phyloP scores from a whole-genome alignment of 202 grass and related monocot species.

The Dendrocalamus latiflorus region DNA sequence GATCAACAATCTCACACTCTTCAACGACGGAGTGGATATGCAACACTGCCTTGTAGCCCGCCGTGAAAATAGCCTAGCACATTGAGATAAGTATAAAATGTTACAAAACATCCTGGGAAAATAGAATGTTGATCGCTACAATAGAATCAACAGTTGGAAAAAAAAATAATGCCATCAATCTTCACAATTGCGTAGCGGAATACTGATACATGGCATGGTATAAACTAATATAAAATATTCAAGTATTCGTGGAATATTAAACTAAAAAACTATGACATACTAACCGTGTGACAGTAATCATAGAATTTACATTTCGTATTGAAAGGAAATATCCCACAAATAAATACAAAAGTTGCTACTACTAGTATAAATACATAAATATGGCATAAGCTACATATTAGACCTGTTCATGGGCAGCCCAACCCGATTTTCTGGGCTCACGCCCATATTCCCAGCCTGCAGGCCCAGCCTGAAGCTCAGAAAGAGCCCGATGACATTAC shows the following conservation, averaged over 20 bases:
- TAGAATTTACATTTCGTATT: neutral
- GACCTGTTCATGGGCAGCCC: no score
- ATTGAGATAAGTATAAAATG: neutral
- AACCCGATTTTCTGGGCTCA: no score
- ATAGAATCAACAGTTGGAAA: neutral
- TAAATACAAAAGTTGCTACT: neutral
- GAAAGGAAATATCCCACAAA: neutral
- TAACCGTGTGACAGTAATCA: neutral
- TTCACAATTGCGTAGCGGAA: neutral
- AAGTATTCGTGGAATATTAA: neutral
- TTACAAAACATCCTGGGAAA: neutral
- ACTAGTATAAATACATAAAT: neutral
- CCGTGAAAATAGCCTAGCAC: slow-evolving; percentile 87
- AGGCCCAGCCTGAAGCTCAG: no score
- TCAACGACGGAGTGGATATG: slow-evolving; percentile 96
- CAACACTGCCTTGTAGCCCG: slow-evolving; percentile 89
- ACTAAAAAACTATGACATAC: neutral
- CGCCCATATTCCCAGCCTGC: no score
- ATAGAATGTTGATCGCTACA: neutral
- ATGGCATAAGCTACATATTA: neutral
- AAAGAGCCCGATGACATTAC: no score
- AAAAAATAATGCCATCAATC: neutral
- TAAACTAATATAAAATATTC: neutral
- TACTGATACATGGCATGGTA: neutral
- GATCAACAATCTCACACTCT: slow-evolving; percentile 85